These are phyloP conservation scores for Cronartium quercuum DNA, from an alignment of 1,284 basidiomycete genomes.

Conservation along the genomic window DNA sequence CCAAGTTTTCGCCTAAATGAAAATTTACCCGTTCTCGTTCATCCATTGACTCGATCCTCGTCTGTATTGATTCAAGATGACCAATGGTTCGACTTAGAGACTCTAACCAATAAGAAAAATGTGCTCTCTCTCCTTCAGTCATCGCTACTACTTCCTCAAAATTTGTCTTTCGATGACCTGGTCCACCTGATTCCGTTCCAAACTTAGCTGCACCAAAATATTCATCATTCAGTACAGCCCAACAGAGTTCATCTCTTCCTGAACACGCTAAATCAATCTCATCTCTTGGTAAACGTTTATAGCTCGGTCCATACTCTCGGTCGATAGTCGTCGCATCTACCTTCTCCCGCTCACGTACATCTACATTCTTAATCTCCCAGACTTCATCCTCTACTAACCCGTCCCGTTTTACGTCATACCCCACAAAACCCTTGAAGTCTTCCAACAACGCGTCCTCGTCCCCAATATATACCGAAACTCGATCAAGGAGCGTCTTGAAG, in stretches of 20 bases:
- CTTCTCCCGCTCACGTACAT: slow-evolving; percentile 26
- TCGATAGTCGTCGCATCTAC: slow-evolving; percentile 32
- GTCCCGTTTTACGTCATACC: slow-evolving; percentile 36
- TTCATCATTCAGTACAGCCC: slow-evolving; percentile 37
- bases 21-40: slow-evolving; percentile 16
- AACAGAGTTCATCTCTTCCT: slow-evolving; percentile 36
- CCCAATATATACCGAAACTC: slow-evolving; percentile 38
- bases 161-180: slow-evolving; percentile 38
- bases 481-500: slow-evolving; percentile 35
- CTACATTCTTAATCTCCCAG: slow-evolving; percentile 35
- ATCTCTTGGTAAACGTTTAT: slow-evolving; percentile 23
- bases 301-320: slow-evolving; percentile 33
- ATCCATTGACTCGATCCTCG: slow-evolving; percentile 29
- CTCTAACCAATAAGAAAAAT: slow-evolving; percentile 37
- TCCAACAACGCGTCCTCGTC: slow-evolving; percentile 37
- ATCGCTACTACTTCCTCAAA: slow-evolving; percentile 39
- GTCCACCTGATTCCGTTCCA: slow-evolving; percentile 39
- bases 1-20: slow-evolving; percentile 26
- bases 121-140: slow-evolving; percentile 37
- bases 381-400: slow-evolving; percentile 38
- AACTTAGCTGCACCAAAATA: slow-evolving; percentile 39
- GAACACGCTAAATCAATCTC: slow-evolving; percentile 35
- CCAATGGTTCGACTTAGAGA: slow-evolving; percentile 38
- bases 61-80: slow-evolving; percentile 32
- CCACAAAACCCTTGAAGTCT: slow-evolving; percentile 37